Percentiles rank a stretch among this genome's conserved stretches.
phyloP scores from a whole-genome alignment of 768 basidiomycete genomes.

The Brasilioporus rufonigricans region DNA sequence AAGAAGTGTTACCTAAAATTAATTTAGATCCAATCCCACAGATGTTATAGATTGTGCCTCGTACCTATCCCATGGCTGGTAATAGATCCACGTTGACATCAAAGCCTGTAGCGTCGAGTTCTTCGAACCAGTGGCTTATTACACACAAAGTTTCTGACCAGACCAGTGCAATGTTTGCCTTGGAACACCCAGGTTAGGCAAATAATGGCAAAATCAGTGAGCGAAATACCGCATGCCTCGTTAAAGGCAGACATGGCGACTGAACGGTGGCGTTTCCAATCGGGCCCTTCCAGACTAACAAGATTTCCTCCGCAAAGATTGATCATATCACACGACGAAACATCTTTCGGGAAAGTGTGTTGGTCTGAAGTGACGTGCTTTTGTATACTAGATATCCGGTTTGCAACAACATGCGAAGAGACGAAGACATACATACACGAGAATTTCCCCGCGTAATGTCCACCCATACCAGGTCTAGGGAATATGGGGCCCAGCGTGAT shows the following conservation, averaged over 20 bases:
- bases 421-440: conserved; percentile 30
- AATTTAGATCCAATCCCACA: neutral
- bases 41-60: neutral
- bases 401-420: neutral
- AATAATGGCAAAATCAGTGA: neutral
- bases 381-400: conserved; percentile 32
- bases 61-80: conserved; percentile 15
- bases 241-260: conserved; percentile 50
- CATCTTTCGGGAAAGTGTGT: conserved; percentile 41
- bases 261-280: conserved; percentile 48
- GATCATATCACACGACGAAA: conserved; percentile 37
- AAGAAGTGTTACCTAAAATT: conserved; percentile 34
- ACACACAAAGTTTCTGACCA: conserved; percentile 45
- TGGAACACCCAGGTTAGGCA: conserved; percentile 12
- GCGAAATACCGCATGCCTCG: conserved; percentile 33
- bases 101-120: conserved; percentile 29
- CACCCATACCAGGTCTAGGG: conserved; percentile 35
- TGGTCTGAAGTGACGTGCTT: conserved; percentile 35
- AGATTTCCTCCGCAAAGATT: conserved; percentile 48
- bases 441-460: conserved; percentile 36
- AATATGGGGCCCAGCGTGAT: conserved; percentile 31
- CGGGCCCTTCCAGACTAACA: conserved; percentile 39
- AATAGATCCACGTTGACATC: conserved; percentile 24
- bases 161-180: conserved; percentile 46
- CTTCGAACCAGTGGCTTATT: conserved; percentile 41